These are phyloP conservation scores for Erysimum cheiranthoides DNA, from an alignment of 345 rosid species.

Conservation along the genomic window DNA sequence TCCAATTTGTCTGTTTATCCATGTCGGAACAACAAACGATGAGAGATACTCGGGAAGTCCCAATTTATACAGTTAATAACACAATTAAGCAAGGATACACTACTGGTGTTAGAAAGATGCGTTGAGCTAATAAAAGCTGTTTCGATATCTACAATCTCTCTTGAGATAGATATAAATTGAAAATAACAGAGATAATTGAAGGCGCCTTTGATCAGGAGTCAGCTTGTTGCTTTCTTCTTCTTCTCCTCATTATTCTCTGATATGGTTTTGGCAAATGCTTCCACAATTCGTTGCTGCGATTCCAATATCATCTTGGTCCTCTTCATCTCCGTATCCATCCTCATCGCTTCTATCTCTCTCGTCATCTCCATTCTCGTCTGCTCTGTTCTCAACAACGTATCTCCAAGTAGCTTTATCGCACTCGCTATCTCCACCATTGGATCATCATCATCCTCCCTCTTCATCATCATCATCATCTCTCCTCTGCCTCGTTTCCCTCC, in stretches of 20 bases:
- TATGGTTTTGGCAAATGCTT: constrained; percentile 70
- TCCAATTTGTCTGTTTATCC: background rate
- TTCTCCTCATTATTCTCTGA: constrained; percentile 49
- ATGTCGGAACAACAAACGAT: background rate
- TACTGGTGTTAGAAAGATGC: constrained; percentile 22
- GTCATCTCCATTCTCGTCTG: constrained; percentile 93
- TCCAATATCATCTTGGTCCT: constrained; percentile 84
- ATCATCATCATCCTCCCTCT: constrained; percentile 46
- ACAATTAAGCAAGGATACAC: constrained; percentile 23
- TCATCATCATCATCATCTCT: constrained; percentile 51
- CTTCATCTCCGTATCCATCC: constrained; percentile 96
- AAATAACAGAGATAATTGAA: background rate
- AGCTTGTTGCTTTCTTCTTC: constrained; percentile 46
- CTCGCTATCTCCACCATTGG: constrained; percentile 74
- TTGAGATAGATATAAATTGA: background rate
- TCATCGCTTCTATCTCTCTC: constrained; percentile 80
- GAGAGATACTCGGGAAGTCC: background rate
- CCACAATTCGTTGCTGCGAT: constrained; percentile 81
- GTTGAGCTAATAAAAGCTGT: constrained; percentile 1
- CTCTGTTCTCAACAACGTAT: constrained; percentile 82
- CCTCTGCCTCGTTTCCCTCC: constrained; percentile 43
- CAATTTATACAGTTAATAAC: constrained; percentile 22
- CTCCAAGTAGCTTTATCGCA: constrained; percentile 86
- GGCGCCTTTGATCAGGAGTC: constrained; percentile 5
- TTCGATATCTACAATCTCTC: constrained; percentile 15